Base-by-base conservation (phyloP, 371 early-diverging fungal genomes). In the Chytridium lagenaria region DNA sequence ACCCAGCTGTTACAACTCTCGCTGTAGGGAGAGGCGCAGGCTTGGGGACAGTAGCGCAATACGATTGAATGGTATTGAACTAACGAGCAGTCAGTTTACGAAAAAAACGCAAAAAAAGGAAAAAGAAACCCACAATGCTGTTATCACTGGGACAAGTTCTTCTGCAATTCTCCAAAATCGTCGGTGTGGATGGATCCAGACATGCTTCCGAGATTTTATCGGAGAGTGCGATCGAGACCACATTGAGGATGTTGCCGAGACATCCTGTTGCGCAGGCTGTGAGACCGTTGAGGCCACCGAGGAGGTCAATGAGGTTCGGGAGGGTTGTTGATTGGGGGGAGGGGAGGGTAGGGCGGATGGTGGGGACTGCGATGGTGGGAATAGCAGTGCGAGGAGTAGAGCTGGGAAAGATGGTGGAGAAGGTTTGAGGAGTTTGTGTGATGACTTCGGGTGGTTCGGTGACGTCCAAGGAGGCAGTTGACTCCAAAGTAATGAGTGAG, bases 261-360 rank as follows among this genome's bases (percentile, higher is more conserved):
- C 55, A 55, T 5, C 55, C 55, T 15, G 55, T 55, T 7, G 55
- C 55, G 26, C 55, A 55, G 10, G 55, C 30, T 7, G 55, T 55
- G 55, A 55, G 16, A 28, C 26, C 26, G 16, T 10, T 15, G 16
- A 55, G 23, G 10, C 55, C 55, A 5, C 26, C 7, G 26, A 55
- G 55, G 55, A 55, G 19, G 26, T 55, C 55, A 5, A 26, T 5
- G 55, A 55, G n/a, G 55, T 16, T 10, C 19, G 55, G 26, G 55
- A 10, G 55, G 55, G 10, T 16, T 16, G 55, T 10, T 26, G 55
- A 26, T 55, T 55, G 19, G 5, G 55, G 30, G n/a, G n/a, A n/a
- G n/a, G n/a, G n/a, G n/a, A n/a, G n/a, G n/a, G n/a, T n/a, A n/a
- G n/a, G n/a, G n/a, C n/a, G n/a, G n/a, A n/a, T n/a, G n/a, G n/a